Conservation (phyloP, 2,329 filamentous ascomycete species). For the Paraphaeosphaeria sporulosa region DNA sequence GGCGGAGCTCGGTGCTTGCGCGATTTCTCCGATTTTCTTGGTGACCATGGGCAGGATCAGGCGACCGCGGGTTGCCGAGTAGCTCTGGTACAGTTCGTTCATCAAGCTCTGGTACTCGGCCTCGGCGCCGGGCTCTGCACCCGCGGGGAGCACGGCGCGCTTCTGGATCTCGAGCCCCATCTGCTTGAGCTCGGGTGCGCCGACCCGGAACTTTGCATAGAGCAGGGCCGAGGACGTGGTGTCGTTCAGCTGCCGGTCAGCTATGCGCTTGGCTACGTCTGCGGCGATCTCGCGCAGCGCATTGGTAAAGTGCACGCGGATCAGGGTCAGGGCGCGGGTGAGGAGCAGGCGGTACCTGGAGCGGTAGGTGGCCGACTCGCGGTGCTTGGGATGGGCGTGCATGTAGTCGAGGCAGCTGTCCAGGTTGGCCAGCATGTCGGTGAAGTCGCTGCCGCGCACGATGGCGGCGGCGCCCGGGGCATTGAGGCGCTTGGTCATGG, state of each 20-base stretch:
- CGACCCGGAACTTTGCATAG: constrained; percentile 75
- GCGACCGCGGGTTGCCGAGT: constrained; percentile 64
- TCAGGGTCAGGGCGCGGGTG: constrained; percentile 70
- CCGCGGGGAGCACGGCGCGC: constrained; percentile 66
- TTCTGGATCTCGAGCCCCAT: constrained; percentile 74
- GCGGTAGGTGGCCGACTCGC: constrained; percentile 85
- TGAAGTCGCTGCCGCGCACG: constrained; percentile 83
- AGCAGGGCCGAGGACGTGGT: constrained; percentile 74
- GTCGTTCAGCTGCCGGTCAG: constrained; percentile 73
- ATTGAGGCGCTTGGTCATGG: constrained; percentile 87
- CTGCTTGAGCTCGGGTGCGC: constrained; percentile 70
- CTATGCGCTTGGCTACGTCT: constrained; percentile 69
- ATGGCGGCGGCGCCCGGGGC: constrained; percentile 87
- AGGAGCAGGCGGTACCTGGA: constrained; percentile 86
- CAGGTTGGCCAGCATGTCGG: constrained; percentile 84
- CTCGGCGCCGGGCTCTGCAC: constrained; percentile 65
- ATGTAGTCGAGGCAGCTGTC: constrained; percentile 95
- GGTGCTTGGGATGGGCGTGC: constrained; percentile 82
- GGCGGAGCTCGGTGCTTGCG: constrained; percentile 65
- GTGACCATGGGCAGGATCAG: constrained; percentile 68
- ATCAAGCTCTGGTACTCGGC: constrained; percentile 72
- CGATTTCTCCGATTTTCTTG: constrained; percentile 66
- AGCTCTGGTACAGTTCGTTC: constrained; percentile 70
- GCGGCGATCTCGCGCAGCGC: constrained; percentile 68
- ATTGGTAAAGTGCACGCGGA: constrained; percentile 71